phyloP scores from a whole-genome alignment of 306 rosid species.

The Echinosophora koreensis region DNA sequence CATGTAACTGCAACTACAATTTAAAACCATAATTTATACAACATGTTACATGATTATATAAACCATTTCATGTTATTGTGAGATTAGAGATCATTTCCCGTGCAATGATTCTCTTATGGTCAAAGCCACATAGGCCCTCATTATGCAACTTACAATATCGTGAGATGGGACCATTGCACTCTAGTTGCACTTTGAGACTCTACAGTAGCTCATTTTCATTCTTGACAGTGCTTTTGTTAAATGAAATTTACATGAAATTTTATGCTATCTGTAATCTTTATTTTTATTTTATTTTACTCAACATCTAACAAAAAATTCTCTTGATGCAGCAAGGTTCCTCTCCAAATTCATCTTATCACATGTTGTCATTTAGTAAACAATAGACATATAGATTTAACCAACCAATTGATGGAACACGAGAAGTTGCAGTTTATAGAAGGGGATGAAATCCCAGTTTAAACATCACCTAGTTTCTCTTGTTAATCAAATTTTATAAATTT shows the following conservation, averaged over 20 bases:
- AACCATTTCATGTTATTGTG: background rate
- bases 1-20: too few relatives aligned
- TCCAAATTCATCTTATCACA: background rate
- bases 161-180: background rate
- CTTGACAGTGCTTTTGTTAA: background rate
- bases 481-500: background rate
- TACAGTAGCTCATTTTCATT: background rate
- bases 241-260: background rate
- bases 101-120: background rate
- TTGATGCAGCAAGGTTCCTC: constrained; percentile 34
- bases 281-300: background rate
- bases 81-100: background rate
- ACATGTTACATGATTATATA: too few relatives aligned
- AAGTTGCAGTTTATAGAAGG: background rate
- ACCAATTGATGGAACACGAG: background rate
- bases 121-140: background rate
- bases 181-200: background rate
- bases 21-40: background rate
- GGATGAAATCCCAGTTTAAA: background rate
- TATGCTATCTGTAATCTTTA: background rate
- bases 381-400: background rate
- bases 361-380: background rate
- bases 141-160: background rate
- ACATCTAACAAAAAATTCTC: constrained; percentile 33
- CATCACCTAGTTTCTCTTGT: background rate